phyloP scores from a whole-genome alignment of 805 yeast species.

The Metschnikowia shivogae region DNA sequence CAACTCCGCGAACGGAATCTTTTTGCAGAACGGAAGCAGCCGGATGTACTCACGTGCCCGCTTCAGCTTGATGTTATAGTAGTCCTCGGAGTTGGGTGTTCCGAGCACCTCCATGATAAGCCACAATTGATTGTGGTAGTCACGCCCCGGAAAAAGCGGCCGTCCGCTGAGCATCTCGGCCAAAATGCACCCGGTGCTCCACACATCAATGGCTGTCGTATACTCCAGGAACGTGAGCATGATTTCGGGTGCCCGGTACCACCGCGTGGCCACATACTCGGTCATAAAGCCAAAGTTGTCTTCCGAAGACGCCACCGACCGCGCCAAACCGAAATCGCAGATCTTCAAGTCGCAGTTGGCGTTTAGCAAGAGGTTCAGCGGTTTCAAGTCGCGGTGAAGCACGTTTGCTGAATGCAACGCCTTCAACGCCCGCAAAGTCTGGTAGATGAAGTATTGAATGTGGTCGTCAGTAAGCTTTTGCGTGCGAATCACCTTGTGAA shows the following conservation, averaged over 20 bases:
- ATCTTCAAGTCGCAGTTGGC: slow-evolving; percentile 91
- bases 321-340: slow-evolving; percentile 92
- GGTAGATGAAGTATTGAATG: slow-evolving; percentile 89
- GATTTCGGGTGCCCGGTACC: slow-evolving; percentile 98
- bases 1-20: slow-evolving; percentile 31
- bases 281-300: slow-evolving; percentile 83
- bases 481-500: slow-evolving; percentile 75
- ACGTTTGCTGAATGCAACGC: slow-evolving; percentile 93
- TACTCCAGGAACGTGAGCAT: slow-evolving; percentile 93
- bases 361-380: slow-evolving; percentile 79
- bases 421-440: slow-evolving; percentile 83
- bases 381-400: slow-evolving; percentile 88
- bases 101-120: slow-evolving; percentile 82
- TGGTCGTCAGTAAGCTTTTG: slow-evolving; percentile 89
- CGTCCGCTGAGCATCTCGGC: slow-evolving; percentile 85
- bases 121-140: slow-evolving; percentile 86
- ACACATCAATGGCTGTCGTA: slow-evolving; percentile 91
- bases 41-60: slow-evolving; percentile 87
- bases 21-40: slow-evolving; percentile 64
- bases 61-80: slow-evolving; percentile 66
- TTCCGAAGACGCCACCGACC: slow-evolving; percentile 57
- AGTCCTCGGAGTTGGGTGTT: slow-evolving; percentile 79
- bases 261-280: slow-evolving; percentile 94
- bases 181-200: slow-evolving; percentile 95
- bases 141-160: slow-evolving; percentile 92